These are phyloP conservation scores for Spiraea crenata DNA, from an alignment of 331 rosid species.

Conservation along the genomic window DNA sequence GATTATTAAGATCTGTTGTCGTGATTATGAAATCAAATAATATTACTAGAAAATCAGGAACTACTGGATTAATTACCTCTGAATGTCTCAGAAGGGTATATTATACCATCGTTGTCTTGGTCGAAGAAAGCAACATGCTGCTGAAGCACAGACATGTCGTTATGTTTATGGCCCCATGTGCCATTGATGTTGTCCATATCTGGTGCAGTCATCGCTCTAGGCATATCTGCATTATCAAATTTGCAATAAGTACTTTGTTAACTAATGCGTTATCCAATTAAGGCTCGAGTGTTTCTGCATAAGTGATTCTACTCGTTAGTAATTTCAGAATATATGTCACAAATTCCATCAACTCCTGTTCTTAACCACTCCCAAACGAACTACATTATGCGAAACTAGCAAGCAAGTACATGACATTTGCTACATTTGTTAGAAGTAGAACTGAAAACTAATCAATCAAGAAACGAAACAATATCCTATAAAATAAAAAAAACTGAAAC, in stretches of 20 bases:
- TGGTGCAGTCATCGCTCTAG: constrained; percentile 48
- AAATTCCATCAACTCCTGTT: too few relatives aligned
- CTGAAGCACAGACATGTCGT: constrained; percentile 73
- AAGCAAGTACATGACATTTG: not conserved
- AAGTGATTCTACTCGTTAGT: too few relatives aligned
- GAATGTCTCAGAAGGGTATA: constrained; percentile 67
- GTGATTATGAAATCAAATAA: not conserved
- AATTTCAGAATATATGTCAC: too few relatives aligned
- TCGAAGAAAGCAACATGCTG: constrained; percentile 82
- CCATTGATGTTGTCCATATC: constrained; percentile 47
- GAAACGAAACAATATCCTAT: not conserved
- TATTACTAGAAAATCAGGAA: not conserved
- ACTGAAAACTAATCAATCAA: not conserved
- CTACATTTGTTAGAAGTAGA: not conserved
- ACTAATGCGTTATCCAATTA: too few relatives aligned
- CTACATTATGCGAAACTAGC: too few relatives aligned
- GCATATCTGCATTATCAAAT: constrained; percentile 36
- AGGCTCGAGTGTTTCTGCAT: too few relatives aligned
- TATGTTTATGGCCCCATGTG: constrained; percentile 54
- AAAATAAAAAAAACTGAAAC: too few relatives aligned
- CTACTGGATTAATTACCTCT: constrained; percentile 33
- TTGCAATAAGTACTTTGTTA: too few relatives aligned
- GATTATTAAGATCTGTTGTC: not conserved
- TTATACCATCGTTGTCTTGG: constrained; percentile 61
- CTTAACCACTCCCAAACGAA: too few relatives aligned